Evolutionary conservation across 2,329 filamentous ascomycete species (phyloP).

Genomic region (Arthroderma uncinatum): DNA sequence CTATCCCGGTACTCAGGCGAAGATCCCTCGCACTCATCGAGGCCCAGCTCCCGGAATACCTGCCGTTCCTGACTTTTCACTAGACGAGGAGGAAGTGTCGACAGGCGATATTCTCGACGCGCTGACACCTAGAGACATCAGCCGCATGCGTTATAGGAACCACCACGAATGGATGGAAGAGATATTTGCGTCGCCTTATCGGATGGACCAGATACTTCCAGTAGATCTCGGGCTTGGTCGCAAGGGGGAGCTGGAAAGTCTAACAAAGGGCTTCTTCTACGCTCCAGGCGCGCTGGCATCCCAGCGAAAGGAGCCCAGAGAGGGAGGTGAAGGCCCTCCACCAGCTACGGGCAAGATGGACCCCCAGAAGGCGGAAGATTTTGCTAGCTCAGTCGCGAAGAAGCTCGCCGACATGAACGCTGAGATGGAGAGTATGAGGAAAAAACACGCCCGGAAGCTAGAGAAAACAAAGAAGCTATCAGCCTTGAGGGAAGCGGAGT

Average conservation of each 20-base stretch:
- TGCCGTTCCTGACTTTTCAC: constrained; percentile 34
- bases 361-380: constrained; percentile 67
- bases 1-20: constrained; percentile 22
- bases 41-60: constrained; percentile 28
- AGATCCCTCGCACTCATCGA: constrained; percentile 34
- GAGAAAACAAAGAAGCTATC: constrained; percentile 62
- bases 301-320: constrained; percentile 21
- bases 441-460: constrained; percentile 63
- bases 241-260: constrained; percentile 65
- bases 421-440: constrained; percentile 77
- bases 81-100: constrained; percentile 82
- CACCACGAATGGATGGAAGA: constrained; percentile 99
- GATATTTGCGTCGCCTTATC: constrained; percentile 80
- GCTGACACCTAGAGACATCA: constrained; percentile 80
- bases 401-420: constrained; percentile 62
- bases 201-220: constrained; percentile 72
- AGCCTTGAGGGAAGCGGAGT: constrained; percentile 61
- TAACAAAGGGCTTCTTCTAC: constrained; percentile 81
- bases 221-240: constrained; percentile 77
- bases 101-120: constrained; percentile 83
- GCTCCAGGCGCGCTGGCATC: constrained; percentile 33
- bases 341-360: constrained; percentile 52
- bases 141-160: constrained; percentile 73
- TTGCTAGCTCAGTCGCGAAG: constrained; percentile 63
- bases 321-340: constrained; percentile 19